Base-by-base conservation (phyloP, 1,284 basidiomycete genomes). In the Amylostereum areolatum region DNA sequence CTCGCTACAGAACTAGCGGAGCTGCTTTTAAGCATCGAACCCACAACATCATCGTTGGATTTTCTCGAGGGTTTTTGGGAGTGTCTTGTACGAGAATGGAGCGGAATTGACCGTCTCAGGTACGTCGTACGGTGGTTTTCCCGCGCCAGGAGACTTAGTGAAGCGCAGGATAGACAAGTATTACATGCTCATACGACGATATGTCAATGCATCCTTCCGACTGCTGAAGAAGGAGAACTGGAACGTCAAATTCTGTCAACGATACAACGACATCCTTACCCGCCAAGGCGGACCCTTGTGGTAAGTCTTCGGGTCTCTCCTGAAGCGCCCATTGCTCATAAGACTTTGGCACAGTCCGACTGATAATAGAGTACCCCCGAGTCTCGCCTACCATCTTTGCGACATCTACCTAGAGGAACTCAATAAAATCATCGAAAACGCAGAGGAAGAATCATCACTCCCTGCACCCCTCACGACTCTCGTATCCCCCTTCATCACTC, bases 401-500 rank as follows among this genome's bases (percentile, higher is more conserved):
- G 96, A 99, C 63, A 83, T 98, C 43, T 97, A 92, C 67, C 66
- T 97, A 6, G 86, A 90, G 56, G 96, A 99, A 65, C 78, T 99
- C 30, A 83, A 97, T 61, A 92, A 89, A 60, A 83, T 80, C 58
- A 27, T 50, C 59, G 28, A 50, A 53, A 9, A 48, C 49, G 55
- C 48, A n/a, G 45, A 35, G 6, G 31, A 51, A 8, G 35, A 49
- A 10, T 43, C 53, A 3, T 57, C 72, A 37, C 54, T 57, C 0
- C 77, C 81, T 12, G 75, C 69, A 8, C 90, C 89, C 4, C 66
- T 93, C 7, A 60, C 70, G 6, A 66, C 69, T 0, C 58, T 94
- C 24, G 63, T 93, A 35, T 59, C 66, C 5, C 90, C 92, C 7
- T 89, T 92, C 68, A 66, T 91, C 57, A 61, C 61, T 25, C 75